Base-by-base conservation (phyloP, 805 yeast genomes). In the Metschnikowia peoriensis region DNA sequence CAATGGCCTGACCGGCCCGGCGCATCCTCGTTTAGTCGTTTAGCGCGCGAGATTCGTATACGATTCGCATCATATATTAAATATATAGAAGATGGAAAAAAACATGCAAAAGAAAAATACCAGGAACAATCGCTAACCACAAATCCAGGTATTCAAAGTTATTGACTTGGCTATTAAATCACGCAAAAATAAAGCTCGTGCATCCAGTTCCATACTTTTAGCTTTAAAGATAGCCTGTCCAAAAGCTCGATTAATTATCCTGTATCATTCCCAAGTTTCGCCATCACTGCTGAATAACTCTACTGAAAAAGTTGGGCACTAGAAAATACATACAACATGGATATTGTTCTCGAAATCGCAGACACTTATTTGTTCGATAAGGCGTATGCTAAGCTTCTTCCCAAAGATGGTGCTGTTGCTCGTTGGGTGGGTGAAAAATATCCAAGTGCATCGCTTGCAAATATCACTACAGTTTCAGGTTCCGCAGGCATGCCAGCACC, bases 321-420 rank as follows among this genome's bases (percentile, higher is more conserved):
- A 43, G 15, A 43, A 29, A n/a, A 16, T 29, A 28, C 16, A 11
- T 15, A 41, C 35, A 40, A 32, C 52, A 93, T 94, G 99, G 99
- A 94, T 86, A 75, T 94, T 64, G 91, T 90, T 27, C 79, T 94
- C 48, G 99, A 94, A 69, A 74, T 83, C 27, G 71, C 76, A 44
- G 99, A 94, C 71, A 77, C 88, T 45, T 88, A 72, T 61, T 62
- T 83, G 29, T 80, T 93, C 47, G 99, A 94, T 72, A 77, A 75
- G 66, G 72, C 82, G 15, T 93, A 91, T 62, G 88, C 97, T 32
- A 72, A 72, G 40, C 55, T 82, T 2, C 73, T 89, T 44, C 97
- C 97, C 14, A 74, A 77, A 8, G 70, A 82, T 9, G 67, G 84
- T 42, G 70, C 76, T 15, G 64, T 64, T 28, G 65, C 76, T 67